These are phyloP conservation scores for Rubia balearica DNA, from an alignment of 305 asterid genomes.

Conservation along the genomic window DNA sequence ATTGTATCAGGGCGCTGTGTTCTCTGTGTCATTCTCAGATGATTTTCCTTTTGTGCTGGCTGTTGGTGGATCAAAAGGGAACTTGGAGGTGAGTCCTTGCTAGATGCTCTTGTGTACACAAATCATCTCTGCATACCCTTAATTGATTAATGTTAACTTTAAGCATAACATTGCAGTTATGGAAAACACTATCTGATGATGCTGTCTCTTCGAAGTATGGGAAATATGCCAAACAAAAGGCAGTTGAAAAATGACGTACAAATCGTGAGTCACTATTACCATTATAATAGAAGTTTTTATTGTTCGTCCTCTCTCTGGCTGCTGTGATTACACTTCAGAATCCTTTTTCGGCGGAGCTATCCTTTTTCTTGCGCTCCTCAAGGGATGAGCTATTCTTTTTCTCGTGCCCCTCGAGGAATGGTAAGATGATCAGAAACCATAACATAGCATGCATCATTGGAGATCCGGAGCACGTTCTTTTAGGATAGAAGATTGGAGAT, in stretches of 20 bases:
- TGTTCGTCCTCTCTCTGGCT: neutral
- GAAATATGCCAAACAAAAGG: constrained; percentile 27
- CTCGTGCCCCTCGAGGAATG: neutral
- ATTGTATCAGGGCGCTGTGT: constrained; percentile 71
- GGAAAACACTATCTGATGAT: constrained; percentile 57
- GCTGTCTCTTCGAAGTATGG: constrained; percentile 49
- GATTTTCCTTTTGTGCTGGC: constrained; percentile 71
- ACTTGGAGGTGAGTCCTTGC: constrained; percentile 41
- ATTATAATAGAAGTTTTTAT: neutral
- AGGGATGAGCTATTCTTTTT: neutral
- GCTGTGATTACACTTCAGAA: neutral
- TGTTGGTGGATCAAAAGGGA: constrained; percentile 84
- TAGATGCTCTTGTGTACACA: neutral
- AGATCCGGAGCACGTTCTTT: neutral
- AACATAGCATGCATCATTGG: neutral
- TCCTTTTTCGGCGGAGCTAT: neutral
- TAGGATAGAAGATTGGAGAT: neutral
- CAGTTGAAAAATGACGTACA: constrained; percentile 14
- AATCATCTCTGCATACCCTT: neutral
- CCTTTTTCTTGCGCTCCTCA: no score
- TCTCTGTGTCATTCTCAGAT: constrained; percentile 65
- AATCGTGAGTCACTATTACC: neutral
- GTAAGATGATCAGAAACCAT: neutral
- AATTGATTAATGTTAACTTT: neutral
- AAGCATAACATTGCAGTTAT: constrained; percentile 38